A percentile compares a stretch with the other conserved stretches of the same genome.
Evolutionary conservation across 495 filamentous ascomycete genomes (phyloP).

Genomic region (Annulohypoxylon stygium): DNA sequence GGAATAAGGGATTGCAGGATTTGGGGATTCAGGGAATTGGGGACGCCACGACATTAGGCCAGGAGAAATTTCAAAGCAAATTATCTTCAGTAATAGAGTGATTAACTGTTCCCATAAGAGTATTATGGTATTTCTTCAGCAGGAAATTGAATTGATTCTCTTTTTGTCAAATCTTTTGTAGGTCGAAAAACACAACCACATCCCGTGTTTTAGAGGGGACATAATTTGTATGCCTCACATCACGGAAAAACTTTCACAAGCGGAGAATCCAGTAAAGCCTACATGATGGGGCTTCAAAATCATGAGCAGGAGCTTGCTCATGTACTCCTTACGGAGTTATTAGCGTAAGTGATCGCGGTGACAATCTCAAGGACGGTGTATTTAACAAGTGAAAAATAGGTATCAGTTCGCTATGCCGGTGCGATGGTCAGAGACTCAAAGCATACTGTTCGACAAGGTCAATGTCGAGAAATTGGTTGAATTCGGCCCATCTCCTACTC

Average conservation of each 20-base stretch:
- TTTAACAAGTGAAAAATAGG: slow-evolving; percentile 33
- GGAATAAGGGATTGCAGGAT: slow-evolving; percentile 48
- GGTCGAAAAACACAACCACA: not conserved
- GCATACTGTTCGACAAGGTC: slow-evolving; percentile 88
- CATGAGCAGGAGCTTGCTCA: slow-evolving; percentile 87
- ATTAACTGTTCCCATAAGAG: slow-evolving; percentile 13
- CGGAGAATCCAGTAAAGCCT: not conserved
- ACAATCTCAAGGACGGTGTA: not conserved
- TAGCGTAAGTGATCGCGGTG: slow-evolving; percentile 71
- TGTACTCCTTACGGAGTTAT: slow-evolving; percentile 87
- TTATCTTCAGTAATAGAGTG: slow-evolving; percentile 25
- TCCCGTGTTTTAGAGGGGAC: slow-evolving; percentile 3
- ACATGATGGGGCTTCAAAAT: slow-evolving; percentile 30
- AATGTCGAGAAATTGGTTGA: slow-evolving; percentile 89
- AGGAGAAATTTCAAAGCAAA: slow-evolving; percentile 16
- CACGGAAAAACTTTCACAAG: not conserved
- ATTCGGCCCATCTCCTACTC: slow-evolving; percentile 87
- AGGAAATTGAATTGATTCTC: slow-evolving; percentile 12
- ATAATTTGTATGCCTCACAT: not conserved
- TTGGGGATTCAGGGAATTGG: slow-evolving; percentile 47
- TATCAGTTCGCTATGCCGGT: slow-evolving; percentile 89
- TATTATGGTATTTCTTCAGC: not conserved
- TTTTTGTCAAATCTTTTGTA: not conserved
- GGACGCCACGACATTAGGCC: slow-evolving; percentile 33
- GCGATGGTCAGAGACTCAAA: slow-evolving; percentile 93